Evolutionary conservation across 192 early-diverging fungal species (phyloP), one percentile per base, ranked within the genome.

Genomic region (Tieghemiomyces parasiticus): DNA sequence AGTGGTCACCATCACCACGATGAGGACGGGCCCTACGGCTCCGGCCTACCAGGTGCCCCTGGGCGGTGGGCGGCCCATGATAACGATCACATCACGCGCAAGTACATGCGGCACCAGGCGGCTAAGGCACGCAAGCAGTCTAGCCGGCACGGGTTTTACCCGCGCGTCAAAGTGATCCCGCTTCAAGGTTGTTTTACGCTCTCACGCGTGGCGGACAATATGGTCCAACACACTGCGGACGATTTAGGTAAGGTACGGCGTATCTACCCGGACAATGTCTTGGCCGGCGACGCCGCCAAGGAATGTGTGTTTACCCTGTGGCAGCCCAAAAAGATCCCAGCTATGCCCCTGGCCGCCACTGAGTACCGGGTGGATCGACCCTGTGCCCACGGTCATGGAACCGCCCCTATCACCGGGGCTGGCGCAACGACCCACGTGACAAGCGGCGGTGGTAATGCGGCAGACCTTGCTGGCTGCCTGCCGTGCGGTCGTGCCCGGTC

Each of bases 251-350:
- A 34, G 13, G 33, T 30, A 19, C 32, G 55, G 9, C 55, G 55
- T 8, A 32, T 58, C 22, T 58, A 58, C 33, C 55, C 55, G 19
- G 55, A 58, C 24, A 26, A 35, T n/a, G 33, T 58, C 26, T 12
- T 58, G 33, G 26, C 35, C 55, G 35, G 35, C 32, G 55, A 58
- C 6, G 26, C 22, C n/a, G 26, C 35, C 34, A 58, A 58, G 33
- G 55, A 58, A 30, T 58, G 55, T 20, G 55, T 58, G 55, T 58
- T 58, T n/a, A 24, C 35, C 33, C 19, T 58, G 55, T 58, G 55
- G 55, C 55, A 38, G 35, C 55, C 55, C 34, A 58, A 58, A n/a
- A 32, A 35, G 9, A 32, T n/a, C 20, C 55, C 55, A 14, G 22
- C 35, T n/a, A 58, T 58, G 32, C 55, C 55, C 20, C 55, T 35